Percentiles rank a stretch among this genome's conserved stretches.
phyloP scores from a whole-genome alignment of 805 yeast species.

The Danielia oregonensis region DNA sequence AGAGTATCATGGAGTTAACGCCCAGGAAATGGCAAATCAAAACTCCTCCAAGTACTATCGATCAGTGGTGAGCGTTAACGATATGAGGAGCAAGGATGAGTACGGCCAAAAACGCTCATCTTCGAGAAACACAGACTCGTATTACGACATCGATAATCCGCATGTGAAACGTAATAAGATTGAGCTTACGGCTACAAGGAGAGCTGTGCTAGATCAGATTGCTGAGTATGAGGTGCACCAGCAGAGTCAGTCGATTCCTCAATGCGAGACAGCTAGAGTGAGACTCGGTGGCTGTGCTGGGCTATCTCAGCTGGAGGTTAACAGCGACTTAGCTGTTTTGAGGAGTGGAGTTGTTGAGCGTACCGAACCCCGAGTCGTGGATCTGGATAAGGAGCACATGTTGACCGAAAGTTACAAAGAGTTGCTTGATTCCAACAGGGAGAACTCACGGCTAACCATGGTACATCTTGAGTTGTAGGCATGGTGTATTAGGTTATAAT shows the following conservation, averaged over 20 bases:
- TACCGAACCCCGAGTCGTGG: no score
- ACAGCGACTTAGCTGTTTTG: constrained; percentile 11
- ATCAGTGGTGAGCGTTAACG: constrained; percentile 21
- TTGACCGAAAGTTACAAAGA: constrained; percentile 5
- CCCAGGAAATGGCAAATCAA: constrained; percentile 7
- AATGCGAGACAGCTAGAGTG: constrained; percentile 9
- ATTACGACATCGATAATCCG: constrained; percentile 19
- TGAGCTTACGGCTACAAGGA: constrained; percentile 30
- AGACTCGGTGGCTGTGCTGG: constrained; percentile 14
- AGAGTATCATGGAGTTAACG: constrained; percentile 25
- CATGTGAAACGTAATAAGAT: constrained; percentile 26
- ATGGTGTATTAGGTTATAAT: no score
- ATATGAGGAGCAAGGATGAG: constrained; percentile 10
- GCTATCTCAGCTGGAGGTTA: constrained; percentile 9
- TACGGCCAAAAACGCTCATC: constrained; percentile 6
- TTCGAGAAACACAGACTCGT: constrained; percentile 16
- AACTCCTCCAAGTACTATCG: constrained; percentile 22
- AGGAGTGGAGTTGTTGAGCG: no score
- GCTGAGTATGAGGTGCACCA: constrained; percentile 6
- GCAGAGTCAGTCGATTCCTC: constrained; percentile 12
- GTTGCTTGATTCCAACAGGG: constrained; percentile 7
- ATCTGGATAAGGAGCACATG: no score
- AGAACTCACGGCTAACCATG: constrained; percentile 4
- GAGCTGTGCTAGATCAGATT: constrained; percentile 4
- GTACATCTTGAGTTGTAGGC: no score